Evolutionary conservation across 1,139 yeast genomes (phyloP).

Genomic region (Citeromyces siamensis): DNA sequence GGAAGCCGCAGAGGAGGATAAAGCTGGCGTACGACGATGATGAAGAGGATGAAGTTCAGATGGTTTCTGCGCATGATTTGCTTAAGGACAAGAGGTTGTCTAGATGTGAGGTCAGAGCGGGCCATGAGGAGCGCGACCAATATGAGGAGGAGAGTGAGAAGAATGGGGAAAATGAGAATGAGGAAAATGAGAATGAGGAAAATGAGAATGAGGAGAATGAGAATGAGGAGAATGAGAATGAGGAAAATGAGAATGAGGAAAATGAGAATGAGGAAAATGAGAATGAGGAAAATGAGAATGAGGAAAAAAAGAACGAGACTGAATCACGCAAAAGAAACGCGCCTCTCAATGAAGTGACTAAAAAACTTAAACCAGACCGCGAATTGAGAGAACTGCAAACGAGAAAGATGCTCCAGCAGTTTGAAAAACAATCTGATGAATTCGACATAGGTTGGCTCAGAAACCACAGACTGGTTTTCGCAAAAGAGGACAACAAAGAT

Average conservation of each 20-base stretch:
- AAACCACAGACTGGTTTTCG: constrained; percentile 3
- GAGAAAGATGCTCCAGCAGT: constrained; percentile 3
- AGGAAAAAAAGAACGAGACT: not conserved
- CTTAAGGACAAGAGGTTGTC: constrained; percentile 18
- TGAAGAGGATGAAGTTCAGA: constrained; percentile 22
- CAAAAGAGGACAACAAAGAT: no score
- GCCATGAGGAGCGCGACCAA: not conserved
- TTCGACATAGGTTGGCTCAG: constrained; percentile 5
- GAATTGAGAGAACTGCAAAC: constrained; percentile 5
- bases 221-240: not conserved
- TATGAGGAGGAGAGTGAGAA: not conserved
- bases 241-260: not conserved
- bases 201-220: not conserved
- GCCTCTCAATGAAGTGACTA: not conserved
- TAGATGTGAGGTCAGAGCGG: not conserved
- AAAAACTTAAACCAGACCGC: constrained; percentile 1
- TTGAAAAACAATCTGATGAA: constrained; percentile 5
- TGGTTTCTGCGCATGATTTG: constrained; percentile 40
- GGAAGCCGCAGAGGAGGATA: constrained; percentile 3
- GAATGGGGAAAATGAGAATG: not conserved
- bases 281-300: not conserved
- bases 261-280: not conserved
- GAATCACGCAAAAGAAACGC: not conserved
- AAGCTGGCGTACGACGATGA: constrained; percentile 13
- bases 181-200: not conserved